Base-by-base conservation (phyloP, 495 filamentous ascomycete species). In the Aspergillus egyptiacus region DNA sequence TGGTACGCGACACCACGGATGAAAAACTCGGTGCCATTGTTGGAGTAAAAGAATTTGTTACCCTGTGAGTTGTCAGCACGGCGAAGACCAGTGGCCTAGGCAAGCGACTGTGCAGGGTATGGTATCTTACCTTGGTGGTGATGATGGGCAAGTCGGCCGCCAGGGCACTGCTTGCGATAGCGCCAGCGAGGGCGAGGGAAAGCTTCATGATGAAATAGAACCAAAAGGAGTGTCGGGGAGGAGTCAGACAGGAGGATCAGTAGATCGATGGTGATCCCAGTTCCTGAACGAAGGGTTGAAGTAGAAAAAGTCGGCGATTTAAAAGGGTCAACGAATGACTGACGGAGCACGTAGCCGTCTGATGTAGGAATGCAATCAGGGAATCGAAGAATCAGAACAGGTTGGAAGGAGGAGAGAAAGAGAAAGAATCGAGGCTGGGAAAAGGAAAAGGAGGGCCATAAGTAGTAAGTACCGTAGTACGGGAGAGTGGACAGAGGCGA, bases 1-100 rank as follows among this genome's bases (percentile, higher is more conserved):
- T 85, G 94, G 69, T 98, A 98, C 36, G 94, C 94, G 48, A 98
- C 78, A 62, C 93, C 93, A 56, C 82, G 85, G 52, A 98, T 91
- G 66, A 70, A 82, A 62, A 98, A 98, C 71, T 98, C 84, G 15
- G 80, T 84, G 51, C 82, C 82, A 63, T 84, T 84, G 58, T 75
- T 81, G 59, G 81, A 77, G 64, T 82, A 84, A 69, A 96, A 96
- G 71, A 89, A 88, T 60, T 87, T 82, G 48, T 74, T 76, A 24
- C 80, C 79, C 79, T 82, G 47, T 14, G 9, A 13, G 14, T 14
- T 13, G 38, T 45, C 28, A 48, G 38, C 42, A n/a, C 24, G 25
- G 43, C 14, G 25, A 42, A 10, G 19, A 10, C 18, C 2, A 10
- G 14, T n/a, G n/a, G 32, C 11, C 13, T 28, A 22, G 10, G 1